phyloP scores from a whole-genome alignment of 2,329 filamentous ascomycete genomes.

The Penicillium sp. region DNA sequence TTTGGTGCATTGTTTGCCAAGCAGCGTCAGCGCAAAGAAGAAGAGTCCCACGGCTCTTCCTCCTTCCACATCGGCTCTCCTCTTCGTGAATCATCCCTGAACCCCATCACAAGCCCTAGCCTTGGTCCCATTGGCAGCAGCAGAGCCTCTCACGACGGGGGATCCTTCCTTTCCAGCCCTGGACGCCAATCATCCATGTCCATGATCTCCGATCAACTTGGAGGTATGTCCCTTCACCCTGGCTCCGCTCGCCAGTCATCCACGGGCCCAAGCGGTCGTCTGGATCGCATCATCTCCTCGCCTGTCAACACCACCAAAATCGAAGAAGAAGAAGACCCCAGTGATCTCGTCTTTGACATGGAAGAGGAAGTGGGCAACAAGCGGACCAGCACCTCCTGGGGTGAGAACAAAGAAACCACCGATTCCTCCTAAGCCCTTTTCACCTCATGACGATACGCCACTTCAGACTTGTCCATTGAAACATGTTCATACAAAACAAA shows the following conservation, averaged over 20 bases:
- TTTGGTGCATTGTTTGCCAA: slow-evolving; percentile 62
- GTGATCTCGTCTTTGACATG: slow-evolving; percentile 52
- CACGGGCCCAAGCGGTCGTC: slow-evolving; percentile 32
- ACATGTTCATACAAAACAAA: slow-evolving; percentile 14
- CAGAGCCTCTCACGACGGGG: slow-evolving; percentile 50
- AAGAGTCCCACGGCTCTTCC: slow-evolving; percentile 49
- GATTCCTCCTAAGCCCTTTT: slow-evolving; percentile 12
- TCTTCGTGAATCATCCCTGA: slow-evolving; percentile 61
- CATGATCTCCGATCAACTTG: slow-evolving; percentile 62
- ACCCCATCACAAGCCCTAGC: slow-evolving; percentile 52
- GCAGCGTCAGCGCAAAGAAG: slow-evolving; percentile 53
- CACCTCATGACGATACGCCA: slow-evolving; percentile 20
- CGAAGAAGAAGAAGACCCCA: slow-evolving; percentile 50
- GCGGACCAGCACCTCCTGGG: slow-evolving; percentile 40
- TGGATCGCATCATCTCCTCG: slow-evolving; percentile 49
- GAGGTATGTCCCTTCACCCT: slow-evolving; percentile 46
- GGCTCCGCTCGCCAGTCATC: slow-evolving; percentile 40
- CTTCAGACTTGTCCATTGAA: slow-evolving; percentile 8
- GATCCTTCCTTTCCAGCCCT: slow-evolving; percentile 56
- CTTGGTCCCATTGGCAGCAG: slow-evolving; percentile 53
- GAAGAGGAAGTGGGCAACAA: slow-evolving; percentile 53
- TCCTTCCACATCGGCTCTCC: slow-evolving; percentile 67
- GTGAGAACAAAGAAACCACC: slow-evolving; percentile 33
- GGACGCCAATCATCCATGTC: slow-evolving; percentile 60
- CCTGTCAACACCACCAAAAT: slow-evolving; percentile 48